Evolutionary conservation across 805 yeast genomes (phyloP).

Genomic region (Wickerhamiella nectarea): DNA sequence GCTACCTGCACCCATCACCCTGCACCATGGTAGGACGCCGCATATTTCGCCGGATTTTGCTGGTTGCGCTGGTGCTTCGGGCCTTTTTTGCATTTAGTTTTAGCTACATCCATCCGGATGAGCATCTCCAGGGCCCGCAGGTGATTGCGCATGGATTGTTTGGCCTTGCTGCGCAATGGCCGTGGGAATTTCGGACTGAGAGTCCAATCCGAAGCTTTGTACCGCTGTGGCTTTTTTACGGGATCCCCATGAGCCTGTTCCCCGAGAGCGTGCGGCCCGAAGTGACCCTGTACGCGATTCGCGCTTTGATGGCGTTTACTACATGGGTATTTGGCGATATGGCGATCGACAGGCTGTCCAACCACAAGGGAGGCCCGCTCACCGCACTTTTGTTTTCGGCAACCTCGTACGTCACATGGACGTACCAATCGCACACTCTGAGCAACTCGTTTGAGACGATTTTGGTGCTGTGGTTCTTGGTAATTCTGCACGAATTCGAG

Average conservation of each 20-base stretch:
- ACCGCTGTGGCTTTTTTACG: constrained; percentile 54
- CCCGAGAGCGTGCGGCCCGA: constrained; percentile 32
- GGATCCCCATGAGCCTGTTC: constrained; percentile 41
- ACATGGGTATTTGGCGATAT: constrained; percentile 29
- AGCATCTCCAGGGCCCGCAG: constrained; percentile 86
- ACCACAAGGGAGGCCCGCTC: constrained; percentile 34
- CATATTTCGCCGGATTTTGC: constrained; percentile 37
- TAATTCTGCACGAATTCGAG: constrained; percentile 33
- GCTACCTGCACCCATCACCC: too few species aligned
- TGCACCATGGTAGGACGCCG: not conserved
- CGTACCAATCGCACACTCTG: constrained; percentile 74
- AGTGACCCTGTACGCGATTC: constrained; percentile 38
- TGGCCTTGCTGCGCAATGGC: constrained; percentile 36
- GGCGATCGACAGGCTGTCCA: constrained; percentile 36
- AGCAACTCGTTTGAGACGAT: constrained; percentile 68
- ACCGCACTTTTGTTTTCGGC: constrained; percentile 31
- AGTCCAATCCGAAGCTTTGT: constrained; percentile 58
- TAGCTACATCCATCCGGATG: constrained; percentile 95
- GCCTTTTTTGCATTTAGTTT: constrained; percentile 48
- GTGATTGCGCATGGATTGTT: constrained; percentile 37
- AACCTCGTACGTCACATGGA: constrained; percentile 57
- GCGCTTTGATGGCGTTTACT: constrained; percentile 34
- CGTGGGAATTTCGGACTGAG: constrained; percentile 69
- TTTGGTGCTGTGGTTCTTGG: constrained; percentile 37
- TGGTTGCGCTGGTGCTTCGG: constrained; percentile 35